Evolutionary conservation across 306 rosid species (phyloP), one percentile per base, ranked within the genome.

Genomic region (Cucurbita moschata): DNA sequence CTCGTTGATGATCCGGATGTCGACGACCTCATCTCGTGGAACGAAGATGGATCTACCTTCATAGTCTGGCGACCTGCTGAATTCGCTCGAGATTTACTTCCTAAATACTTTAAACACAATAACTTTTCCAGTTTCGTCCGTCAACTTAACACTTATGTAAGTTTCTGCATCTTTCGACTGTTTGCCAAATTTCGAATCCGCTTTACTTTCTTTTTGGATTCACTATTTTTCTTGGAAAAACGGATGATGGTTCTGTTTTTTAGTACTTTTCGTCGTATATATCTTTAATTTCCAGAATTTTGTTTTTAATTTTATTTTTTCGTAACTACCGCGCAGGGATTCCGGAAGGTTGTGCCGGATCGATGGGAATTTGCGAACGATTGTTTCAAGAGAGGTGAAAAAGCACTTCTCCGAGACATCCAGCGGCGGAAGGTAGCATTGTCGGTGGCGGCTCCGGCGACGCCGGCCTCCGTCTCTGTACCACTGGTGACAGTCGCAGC

Each of bases 111-210:
- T 82, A 91, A 94, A 47, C 97, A 94, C 81, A 94, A 94, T 39
- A 94, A 94, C 50, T 94, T 91, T 76, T 94, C 99, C 69, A 94
- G 99, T 80, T 94, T 94, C 77, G 99, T 94, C 68, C 97, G 99
- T 52, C 99, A 94, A 65, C 96, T 94, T 37, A 94, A 94, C 78
- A 94, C 99, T 68, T 94, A 94, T 78, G 98, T 87, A 83, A 79
- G 71, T 50, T 71, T 53, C 75, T 21, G 54, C 68, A 15, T 50
- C 43, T 21, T 57, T 12, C 2, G 13, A 54, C 66, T 39, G 37
- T 38, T 40, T 0, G 3, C 14, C 19, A 8, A 39, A 11, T 46
- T 43, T 40, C 38, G 65, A 59, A 30, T 59, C 65, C 43, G 9
- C 18, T 11, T 23, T 4, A 4, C 5, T 59, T 59, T 12, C 13